A percentile compares a stretch with the other conserved stretches of the same genome.
Conservation (phyloP, 148 eudicot genomes). For the Rhododendron vialii region DNA sequence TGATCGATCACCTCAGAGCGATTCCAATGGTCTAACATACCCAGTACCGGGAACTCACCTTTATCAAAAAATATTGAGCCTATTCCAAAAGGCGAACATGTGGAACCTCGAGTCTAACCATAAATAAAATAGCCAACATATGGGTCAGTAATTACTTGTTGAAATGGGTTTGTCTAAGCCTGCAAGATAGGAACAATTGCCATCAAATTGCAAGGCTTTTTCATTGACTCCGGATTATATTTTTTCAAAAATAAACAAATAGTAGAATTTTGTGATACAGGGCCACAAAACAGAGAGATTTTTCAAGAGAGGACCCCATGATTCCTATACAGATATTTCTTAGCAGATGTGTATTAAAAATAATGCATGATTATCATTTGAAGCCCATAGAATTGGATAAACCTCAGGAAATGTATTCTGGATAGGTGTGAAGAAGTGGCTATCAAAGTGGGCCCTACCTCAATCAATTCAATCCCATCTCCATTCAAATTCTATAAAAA, state of each 20-base stretch:
- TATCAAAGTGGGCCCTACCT: constrained; percentile 8
- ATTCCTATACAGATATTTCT: not conserved
- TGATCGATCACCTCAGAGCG: not conserved
- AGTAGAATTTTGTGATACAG: not conserved
- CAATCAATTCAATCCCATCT: not conserved
- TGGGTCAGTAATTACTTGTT: not conserved
- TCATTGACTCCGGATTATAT: not conserved
- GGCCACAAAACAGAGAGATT: not conserved
- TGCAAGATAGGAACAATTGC: not conserved
- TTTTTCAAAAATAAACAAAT: not conserved
- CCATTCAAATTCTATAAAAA: not conserved
- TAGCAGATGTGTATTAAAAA: not conserved
- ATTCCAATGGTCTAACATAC: not conserved
- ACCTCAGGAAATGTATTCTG: not conserved
- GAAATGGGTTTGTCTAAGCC: not conserved
- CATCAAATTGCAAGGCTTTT: not conserved
- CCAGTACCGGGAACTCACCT: not conserved
- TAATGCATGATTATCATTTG: not conserved
- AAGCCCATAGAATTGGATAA: constrained; percentile 7
- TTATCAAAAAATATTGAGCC: not conserved
- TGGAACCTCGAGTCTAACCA: not conserved
- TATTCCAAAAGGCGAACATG: not conserved
- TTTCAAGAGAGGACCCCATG: not conserved
- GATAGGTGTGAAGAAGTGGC: constrained; percentile 8
- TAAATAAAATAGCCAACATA: not conserved